These are phyloP conservation scores for Monilinia vaccinii-corymbosi DNA, from an alignment of 2,329 filamentous ascomycete genomes.

Conservation along the genomic window DNA sequence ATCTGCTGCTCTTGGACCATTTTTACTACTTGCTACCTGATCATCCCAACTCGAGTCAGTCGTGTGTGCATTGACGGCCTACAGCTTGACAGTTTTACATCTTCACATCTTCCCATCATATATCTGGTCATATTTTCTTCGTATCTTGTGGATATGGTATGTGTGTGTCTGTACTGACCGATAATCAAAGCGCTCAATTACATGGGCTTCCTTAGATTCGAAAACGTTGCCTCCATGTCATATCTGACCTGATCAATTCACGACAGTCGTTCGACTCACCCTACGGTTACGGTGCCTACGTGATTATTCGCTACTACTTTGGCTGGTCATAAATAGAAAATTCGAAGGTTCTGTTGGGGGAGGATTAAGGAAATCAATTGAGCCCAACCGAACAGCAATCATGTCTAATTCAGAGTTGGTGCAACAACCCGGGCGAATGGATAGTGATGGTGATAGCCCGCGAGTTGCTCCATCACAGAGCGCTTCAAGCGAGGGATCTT, in stretches of 20 bases:
- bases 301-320: neutral
- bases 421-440: neutral
- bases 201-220: neutral
- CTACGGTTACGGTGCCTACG: neutral
- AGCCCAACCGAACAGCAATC: neutral
- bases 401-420: neutral
- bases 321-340: neutral
- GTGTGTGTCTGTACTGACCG: neutral
- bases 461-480: slow-evolving; percentile 38
- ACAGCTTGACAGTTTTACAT: neutral
- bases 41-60: neutral
- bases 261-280: neutral
- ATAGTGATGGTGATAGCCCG: slow-evolving; percentile 4
- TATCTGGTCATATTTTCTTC: neutral
- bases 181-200: neutral
- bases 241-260: neutral
- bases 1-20: no score
- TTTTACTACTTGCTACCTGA: no score
- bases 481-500: slow-evolving; percentile 63
- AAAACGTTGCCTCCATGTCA: neutral
- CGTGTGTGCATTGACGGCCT: neutral
- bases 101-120: neutral
- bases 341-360: neutral
- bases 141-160: neutral
- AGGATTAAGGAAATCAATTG: neutral